Evolutionary conservation across 805 yeast species (phyloP), one percentile per base, ranked within the genome.

Genomic region (Candida boidinii): DNA sequence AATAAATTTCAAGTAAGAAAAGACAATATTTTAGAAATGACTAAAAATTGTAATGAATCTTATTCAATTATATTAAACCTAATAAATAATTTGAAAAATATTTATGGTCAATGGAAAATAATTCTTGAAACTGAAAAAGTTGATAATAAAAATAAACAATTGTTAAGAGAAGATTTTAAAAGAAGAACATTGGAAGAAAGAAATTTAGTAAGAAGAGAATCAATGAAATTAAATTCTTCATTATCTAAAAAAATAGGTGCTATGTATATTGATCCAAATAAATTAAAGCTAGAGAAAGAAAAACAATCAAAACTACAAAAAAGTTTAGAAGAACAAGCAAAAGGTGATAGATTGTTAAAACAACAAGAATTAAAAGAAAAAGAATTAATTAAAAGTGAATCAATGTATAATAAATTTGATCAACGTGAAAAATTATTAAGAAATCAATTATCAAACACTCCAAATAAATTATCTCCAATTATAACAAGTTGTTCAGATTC

Each of bases 11-110:
- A 53, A 14, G 55, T 58, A 7, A 55, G 56, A 26, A 42, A 61
- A 2, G 66, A 64, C 26, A 58, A 46, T 29, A 42, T 66, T 2
- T 33, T 49, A 13, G 73, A 66, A 32, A 54, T 67, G 17, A 52
- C 53, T 17, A 67, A 64, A 35, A 65, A 66, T 33, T 52, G 63
- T 4, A 49, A 49, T 23, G 75, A 68, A 34, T 66, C 67, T 8
- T 45, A 47, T 35, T 39, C 58, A 4, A 58, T 60, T 23, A 41
- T 52, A 7, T 36, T 35, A 13, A 44, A 54, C 1, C 48, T 60
- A 36, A 8, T 60, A 2, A 35, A 35, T 5, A 51, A 53, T 16
- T 49, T 70, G 19, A 60, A 53, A 26, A 61, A 58, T 19, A 60
- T 70, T 30, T 60, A 62, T 4, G 34, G 39, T 14, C 49, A 51